Evolutionary conservation across 1,284 basidiomycete genomes (phyloP).

Genomic region (Cerioporus squamosus): DNA sequence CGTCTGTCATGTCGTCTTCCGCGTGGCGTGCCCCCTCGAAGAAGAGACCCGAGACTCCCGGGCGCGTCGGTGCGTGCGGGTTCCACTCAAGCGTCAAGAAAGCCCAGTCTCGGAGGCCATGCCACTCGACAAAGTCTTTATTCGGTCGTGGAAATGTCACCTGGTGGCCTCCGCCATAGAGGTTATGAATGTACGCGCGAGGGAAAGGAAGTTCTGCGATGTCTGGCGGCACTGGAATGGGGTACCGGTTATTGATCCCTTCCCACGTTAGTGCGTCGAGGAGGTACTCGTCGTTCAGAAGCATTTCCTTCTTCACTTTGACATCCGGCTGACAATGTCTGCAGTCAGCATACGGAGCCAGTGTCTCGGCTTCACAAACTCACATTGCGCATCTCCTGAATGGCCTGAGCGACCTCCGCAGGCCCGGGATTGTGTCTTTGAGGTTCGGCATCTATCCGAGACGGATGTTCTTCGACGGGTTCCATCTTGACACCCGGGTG

Average conservation of each 20-base stretch:
- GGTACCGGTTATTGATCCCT: slow-evolving; percentile 9
- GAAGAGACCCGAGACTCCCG: slow-evolving; percentile 42
- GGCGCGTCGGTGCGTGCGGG: slow-evolving; percentile 39
- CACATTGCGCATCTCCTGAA: slow-evolving; percentile 1
- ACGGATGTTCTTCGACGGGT: neutral
- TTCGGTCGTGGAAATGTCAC: slow-evolving; percentile 35
- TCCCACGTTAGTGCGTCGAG: slow-evolving; percentile 4
- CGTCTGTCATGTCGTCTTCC: slow-evolving; percentile 5
- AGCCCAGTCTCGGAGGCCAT: slow-evolving; percentile 39
- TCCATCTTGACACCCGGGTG: neutral
- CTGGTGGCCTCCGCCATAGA: slow-evolving; percentile 40
- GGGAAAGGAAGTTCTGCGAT: slow-evolving; percentile 19
- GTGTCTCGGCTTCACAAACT: neutral
- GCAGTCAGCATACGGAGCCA: neutral
- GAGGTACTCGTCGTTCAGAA: slow-evolving; percentile 18
- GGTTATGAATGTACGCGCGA: slow-evolving; percentile 35
- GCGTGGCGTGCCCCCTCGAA: slow-evolving; percentile 22
- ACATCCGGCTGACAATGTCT: slow-evolving; percentile 3
- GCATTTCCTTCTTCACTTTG: slow-evolving; percentile 12
- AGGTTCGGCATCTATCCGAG: neutral
- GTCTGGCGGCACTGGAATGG: slow-evolving; percentile 12
- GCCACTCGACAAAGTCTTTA: slow-evolving; percentile 22
- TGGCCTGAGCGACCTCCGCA: neutral
- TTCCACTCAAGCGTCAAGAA: slow-evolving; percentile 39
- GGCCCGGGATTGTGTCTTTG: neutral